Conservation (phyloP, 805 yeast species). For the Candida krabiensis region DNA sequence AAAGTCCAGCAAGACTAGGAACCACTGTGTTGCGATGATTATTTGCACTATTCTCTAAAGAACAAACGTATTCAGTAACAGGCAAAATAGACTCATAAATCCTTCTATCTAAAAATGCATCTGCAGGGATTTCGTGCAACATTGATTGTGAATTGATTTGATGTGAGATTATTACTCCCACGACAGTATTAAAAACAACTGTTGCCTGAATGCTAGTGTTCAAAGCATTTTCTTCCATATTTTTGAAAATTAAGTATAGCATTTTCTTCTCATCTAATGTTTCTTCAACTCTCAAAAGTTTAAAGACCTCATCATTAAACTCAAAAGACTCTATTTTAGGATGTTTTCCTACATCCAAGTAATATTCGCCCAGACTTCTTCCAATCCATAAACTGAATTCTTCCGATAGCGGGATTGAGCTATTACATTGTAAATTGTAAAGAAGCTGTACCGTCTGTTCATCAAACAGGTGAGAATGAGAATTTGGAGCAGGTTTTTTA, state of each 20-base stretch:
- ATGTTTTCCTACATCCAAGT: conserved; percentile 26
- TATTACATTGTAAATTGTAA: conserved; percentile 17
- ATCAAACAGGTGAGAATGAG: not conserved
- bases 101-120: too few relatives aligned
- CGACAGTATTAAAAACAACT: conserved; percentile 37
- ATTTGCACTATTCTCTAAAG: conserved; percentile 30
- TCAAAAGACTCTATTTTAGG: conserved; percentile 20
- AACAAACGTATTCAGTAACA: conserved; percentile 35
- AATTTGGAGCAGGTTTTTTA: not conserved
- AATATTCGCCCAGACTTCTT: conserved; percentile 29
- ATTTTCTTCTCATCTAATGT: conserved; percentile 22
- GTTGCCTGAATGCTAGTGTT: conserved; percentile 20
- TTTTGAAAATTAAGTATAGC: conserved; percentile 30
- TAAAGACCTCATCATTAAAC: conserved; percentile 13
- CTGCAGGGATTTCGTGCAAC: too few relatives aligned
- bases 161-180: conserved; percentile 45
- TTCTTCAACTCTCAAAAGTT: conserved; percentile 9
- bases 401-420: conserved; percentile 7
- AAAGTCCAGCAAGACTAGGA: too few relatives aligned
- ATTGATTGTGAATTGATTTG: too few relatives aligned
- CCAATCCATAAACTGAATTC: conserved; percentile 33
- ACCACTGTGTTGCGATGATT: too few relatives aligned
- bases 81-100: too few relatives aligned
- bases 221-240: conserved; percentile 23
- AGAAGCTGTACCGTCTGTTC: conserved; percentile 17